Evolutionary conservation across 192 early-diverging fungal genomes (phyloP).

Genomic region (Linnemannia hyalina): DNA sequence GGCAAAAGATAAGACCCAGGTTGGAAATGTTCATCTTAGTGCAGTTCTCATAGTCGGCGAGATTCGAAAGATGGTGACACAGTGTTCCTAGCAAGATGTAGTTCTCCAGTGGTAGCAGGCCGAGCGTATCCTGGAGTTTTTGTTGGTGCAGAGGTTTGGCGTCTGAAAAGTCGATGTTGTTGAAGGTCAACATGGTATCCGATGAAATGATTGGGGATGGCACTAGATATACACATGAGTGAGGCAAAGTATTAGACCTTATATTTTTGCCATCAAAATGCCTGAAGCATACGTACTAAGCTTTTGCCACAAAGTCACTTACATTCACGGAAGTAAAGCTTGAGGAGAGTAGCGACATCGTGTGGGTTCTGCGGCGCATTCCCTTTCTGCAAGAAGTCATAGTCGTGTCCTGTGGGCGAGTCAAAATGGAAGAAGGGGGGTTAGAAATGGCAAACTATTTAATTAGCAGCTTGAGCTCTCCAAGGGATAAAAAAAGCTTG

Average conservation of each 20-base stretch:
- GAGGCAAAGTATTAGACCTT: neutral
- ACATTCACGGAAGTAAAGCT: conserved; percentile 71
- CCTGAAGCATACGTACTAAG: neutral
- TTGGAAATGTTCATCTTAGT: conserved; percentile 72
- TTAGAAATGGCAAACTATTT: too few species aligned
- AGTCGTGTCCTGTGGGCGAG: conserved; percentile 47
- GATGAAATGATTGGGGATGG: conserved; percentile 60
- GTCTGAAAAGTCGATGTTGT: conserved; percentile 47
- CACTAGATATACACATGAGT: conserved; percentile 34
- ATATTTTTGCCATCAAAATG: neutral
- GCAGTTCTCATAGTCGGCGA: conserved; percentile 56
- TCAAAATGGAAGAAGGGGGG: neutral
- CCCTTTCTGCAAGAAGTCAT: conserved; percentile 62
- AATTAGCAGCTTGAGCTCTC: conserved; percentile 16
- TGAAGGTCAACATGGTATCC: conserved; percentile 50
- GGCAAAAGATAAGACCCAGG: conserved; percentile 70
- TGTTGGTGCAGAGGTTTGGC: conserved; percentile 8
- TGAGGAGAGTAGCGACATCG: conserved; percentile 66
- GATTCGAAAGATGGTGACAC: conserved; percentile 62
- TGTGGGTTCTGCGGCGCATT: conserved; percentile 63
- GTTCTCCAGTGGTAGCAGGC: conserved; percentile 58
- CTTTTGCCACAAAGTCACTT: conserved; percentile 17
- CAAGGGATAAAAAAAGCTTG: too few species aligned
- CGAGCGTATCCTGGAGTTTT: conserved; percentile 33
- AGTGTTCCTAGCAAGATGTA: conserved; percentile 62